A percentile compares a stretch with the other conserved stretches of the same genome.
Conservation (phyloP, 768 basidiomycete genomes). For the Auricularia cornea region DNA sequence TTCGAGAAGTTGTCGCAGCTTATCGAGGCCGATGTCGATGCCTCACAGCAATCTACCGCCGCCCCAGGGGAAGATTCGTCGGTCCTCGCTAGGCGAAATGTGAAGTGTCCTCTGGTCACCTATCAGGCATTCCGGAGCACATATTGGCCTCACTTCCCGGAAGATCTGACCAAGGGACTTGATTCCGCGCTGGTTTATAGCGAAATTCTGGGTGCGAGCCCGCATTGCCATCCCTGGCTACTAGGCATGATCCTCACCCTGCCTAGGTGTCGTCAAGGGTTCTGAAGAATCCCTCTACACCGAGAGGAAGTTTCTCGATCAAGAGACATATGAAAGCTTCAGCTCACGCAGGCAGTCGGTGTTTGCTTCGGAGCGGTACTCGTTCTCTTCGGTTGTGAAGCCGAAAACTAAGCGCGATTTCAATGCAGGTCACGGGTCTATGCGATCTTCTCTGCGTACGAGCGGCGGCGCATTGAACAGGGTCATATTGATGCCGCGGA, state of each 20-base stretch:
- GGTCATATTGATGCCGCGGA: conserved; percentile 52
- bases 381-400: too few relatives aligned
- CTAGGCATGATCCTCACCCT: too few relatives aligned
- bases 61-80: neutral
- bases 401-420: too few relatives aligned
- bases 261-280: conserved; percentile 55
- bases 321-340: conserved; percentile 36
- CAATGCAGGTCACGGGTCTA: conserved; percentile 32
- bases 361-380: conserved; percentile 44
- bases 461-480: conserved; percentile 33
- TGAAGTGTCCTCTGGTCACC: conserved; percentile 25
- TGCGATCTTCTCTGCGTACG: conserved; percentile 45
- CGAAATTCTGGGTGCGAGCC: conserved; percentile 64
- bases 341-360: conserved; percentile 45
- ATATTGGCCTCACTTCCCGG: conserved; percentile 57
- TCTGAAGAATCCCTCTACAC: conserved; percentile 42
- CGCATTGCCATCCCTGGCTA: too few relatives aligned
- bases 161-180: conserved; percentile 40
- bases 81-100: neutral
- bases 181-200: conserved; percentile 56
- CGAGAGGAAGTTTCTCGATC: conserved; percentile 33
- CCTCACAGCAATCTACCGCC: neutral
- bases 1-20: conserved; percentile 47
- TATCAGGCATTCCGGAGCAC: conserved; percentile 38
- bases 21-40: conserved; percentile 37